Conservation (phyloP, 2,329 filamentous ascomycete genomes). For the Arthrinium puccinioides region DNA sequence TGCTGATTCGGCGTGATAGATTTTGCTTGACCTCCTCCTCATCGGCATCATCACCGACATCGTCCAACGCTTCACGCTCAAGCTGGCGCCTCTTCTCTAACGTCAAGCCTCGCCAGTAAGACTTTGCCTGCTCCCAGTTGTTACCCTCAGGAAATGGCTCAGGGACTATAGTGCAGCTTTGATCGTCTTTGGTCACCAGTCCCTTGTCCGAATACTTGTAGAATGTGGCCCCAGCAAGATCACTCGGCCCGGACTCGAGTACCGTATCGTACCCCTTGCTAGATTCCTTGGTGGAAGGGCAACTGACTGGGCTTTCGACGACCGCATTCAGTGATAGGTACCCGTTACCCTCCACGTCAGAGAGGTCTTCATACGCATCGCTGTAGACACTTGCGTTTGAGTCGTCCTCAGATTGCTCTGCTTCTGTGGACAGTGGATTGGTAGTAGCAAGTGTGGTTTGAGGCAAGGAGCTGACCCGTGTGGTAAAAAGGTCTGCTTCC, state of each 20-base stretch:
- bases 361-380: constrained; percentile 69
- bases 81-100: constrained; percentile 55
- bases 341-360: constrained; percentile 56
- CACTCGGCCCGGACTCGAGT: background rate
- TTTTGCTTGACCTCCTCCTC: constrained; percentile 27
- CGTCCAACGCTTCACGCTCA: constrained; percentile 48
- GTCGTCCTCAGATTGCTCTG: constrained; percentile 28
- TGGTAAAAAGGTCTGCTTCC: constrained; percentile 10
- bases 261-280: background rate
- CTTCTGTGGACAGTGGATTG: constrained; percentile 9
- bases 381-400: constrained; percentile 57
- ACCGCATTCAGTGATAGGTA: constrained; percentile 70
- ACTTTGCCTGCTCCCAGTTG: constrained; percentile 62
- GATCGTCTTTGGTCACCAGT: background rate
- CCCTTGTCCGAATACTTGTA: too few relatives aligned
- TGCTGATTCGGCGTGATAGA: constrained; percentile 19
- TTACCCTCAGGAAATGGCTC: too few relatives aligned
- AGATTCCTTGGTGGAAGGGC: too few relatives aligned
- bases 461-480: constrained; percentile 11
- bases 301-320: constrained; percentile 49
- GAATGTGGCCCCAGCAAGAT: too few relatives aligned
- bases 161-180: too few relatives aligned
- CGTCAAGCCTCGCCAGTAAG: constrained; percentile 62
- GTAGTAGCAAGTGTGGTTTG: constrained; percentile 24
- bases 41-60: constrained; percentile 41